Percentiles rank a stretch among this genome's conserved stretches.
phyloP scores from a whole-genome alignment of 768 basidiomycete species.

The Clavaria fumosa region DNA sequence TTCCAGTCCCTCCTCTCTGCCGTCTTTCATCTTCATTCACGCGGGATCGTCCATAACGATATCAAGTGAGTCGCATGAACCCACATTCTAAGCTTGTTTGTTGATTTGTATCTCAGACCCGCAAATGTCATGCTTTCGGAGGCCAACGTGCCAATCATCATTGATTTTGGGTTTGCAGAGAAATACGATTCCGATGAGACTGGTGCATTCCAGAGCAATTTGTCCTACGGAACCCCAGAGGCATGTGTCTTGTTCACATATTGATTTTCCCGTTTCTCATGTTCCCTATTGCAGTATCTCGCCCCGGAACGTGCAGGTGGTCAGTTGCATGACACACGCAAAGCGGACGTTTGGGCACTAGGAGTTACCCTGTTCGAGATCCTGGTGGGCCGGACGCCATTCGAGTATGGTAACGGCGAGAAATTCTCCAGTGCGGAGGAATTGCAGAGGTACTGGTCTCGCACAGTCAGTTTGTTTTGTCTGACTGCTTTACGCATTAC shows the following conservation, averaged over 20 bases:
- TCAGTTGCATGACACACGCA: constrained; percentile 82
- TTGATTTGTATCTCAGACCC: constrained; percentile 33
- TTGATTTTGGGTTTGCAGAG: constrained; percentile 96
- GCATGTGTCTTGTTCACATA: constrained; percentile 23
- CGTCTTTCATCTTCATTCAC: constrained; percentile 68
- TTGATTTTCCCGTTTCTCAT: constrained; percentile 4
- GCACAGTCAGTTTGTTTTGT: constrained; percentile 37
- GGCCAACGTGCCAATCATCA: constrained; percentile 69
- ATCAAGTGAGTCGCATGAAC: constrained; percentile 54
- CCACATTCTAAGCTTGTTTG: constrained; percentile 4
- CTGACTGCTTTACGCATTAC: background rate
- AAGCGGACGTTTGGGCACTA: constrained; percentile 78
- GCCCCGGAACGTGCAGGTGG: constrained; percentile 86
- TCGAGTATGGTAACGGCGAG: constrained; percentile 70
- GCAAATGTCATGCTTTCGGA: constrained; percentile 83
- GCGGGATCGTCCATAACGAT: constrained; percentile 83
- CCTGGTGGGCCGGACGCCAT: constrained; percentile 81
- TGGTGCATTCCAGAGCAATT: constrained; percentile 66
- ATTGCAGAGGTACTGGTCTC: constrained; percentile 72
- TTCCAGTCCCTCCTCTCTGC: constrained; percentile 71
- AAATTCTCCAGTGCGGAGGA: constrained; percentile 67
- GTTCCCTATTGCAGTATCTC: constrained; percentile 62
- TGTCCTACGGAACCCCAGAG: constrained; percentile 86
- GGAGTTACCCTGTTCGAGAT: constrained; percentile 92
- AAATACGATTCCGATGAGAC: constrained; percentile 50